Base-by-base conservation (phyloP, 2,329 filamentous ascomycete species). In the Verticillium albo-atrum region DNA sequence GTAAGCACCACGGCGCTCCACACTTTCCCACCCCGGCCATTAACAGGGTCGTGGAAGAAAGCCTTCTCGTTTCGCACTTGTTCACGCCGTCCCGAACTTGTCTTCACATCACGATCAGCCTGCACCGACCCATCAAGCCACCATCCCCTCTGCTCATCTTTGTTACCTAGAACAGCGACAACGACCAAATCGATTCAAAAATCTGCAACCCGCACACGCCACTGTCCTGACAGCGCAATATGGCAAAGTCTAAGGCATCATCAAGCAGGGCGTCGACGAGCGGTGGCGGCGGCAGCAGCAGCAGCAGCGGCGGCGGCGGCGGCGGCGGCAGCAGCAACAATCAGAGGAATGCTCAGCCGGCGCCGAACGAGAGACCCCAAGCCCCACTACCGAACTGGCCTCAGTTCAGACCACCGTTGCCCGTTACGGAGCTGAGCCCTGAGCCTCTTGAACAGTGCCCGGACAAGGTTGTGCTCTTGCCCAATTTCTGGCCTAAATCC, bases 401-500 rank as follows among this genome's bases (percentile, higher is more conserved):
- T 35, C 74, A 78, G 25, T 86, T 96, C 71, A 84, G 82, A 63
- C 90, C 91, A 17, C 73, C 87, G 10, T 74, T 92, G 51, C 88
- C 90, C 53, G 75, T 89, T 52, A 77, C 82, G 54, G 82, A 89
- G 65, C 84, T 96, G 15, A 69, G 72, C 7, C 79, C 91, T 28
- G 78, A 86, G 32, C 77, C 84, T 0, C 76, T 85, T 51, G 72
- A 78, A 4, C 59, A 66, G 28, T 76, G 76, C 15, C 70, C 76
- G 15, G 78, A 83, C 62, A 92, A 92, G 69, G 90, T 96, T 56
- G 77, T 92, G 55, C 82, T 91, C 4, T 80, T 95, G 60, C 82
- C 85, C 2, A 88, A 86, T 62, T 88, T 96, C 71, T 92, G 91
- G 77, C 89, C 91, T 0, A 81, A 84, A 10, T 85, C 80, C 3